Conservation (phyloP, 1,139 yeast genomes). For the Ogataea hybrid region DNA sequence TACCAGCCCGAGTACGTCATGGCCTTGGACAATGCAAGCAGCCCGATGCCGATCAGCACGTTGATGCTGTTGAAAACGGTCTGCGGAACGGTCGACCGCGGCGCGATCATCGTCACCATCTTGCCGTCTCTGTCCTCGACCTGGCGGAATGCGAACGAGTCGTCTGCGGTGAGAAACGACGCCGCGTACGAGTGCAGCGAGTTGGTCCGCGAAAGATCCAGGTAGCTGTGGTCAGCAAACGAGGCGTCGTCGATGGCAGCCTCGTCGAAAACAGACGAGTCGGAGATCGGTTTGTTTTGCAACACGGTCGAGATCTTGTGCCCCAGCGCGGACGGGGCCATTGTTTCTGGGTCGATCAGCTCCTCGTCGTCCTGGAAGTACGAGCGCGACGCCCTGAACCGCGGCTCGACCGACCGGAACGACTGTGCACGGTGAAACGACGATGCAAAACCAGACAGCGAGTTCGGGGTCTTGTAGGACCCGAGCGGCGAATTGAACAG, state of each 20-base stretch:
- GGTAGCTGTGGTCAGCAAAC: slow-evolving; percentile 29
- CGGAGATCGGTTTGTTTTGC: slow-evolving; percentile 28
- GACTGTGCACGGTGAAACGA: slow-evolving; percentile 79
- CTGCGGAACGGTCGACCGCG: slow-evolving; percentile 88
- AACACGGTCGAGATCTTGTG: slow-evolving; percentile 58
- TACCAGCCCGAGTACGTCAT: slow-evolving; percentile 80
- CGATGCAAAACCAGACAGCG: slow-evolving; percentile 74
- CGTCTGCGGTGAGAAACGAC: slow-evolving; percentile 23
- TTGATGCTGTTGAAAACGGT: slow-evolving; percentile 87
- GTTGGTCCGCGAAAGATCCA: slow-evolving; percentile 17
- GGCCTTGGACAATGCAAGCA: slow-evolving; percentile 81
- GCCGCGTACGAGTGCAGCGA: slow-evolving; percentile 25
- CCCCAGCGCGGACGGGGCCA: slow-evolving; percentile 66
- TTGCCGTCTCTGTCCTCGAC: slow-evolving; percentile 75
- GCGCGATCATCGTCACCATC: slow-evolving; percentile 73
- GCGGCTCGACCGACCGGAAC: slow-evolving; percentile 53
- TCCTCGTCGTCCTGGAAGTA: slow-evolving; percentile 56
- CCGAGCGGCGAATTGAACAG: slow-evolving; percentile 32
- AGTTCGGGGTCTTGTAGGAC: slow-evolving; percentile 59
- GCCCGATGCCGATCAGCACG: slow-evolving; percentile 82
- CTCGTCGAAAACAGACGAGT: slow-evolving; percentile 33
- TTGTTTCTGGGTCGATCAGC: slow-evolving; percentile 66
- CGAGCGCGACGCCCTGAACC: slow-evolving; percentile 43
- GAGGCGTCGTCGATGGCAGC: slow-evolving; percentile 37
- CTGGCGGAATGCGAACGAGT: slow-evolving; percentile 39